Percentiles rank a stretch among this genome's conserved stretches.
Conservation (phyloP, 768 basidiomycete genomes). For the Butyriboletus loyo region DNA sequence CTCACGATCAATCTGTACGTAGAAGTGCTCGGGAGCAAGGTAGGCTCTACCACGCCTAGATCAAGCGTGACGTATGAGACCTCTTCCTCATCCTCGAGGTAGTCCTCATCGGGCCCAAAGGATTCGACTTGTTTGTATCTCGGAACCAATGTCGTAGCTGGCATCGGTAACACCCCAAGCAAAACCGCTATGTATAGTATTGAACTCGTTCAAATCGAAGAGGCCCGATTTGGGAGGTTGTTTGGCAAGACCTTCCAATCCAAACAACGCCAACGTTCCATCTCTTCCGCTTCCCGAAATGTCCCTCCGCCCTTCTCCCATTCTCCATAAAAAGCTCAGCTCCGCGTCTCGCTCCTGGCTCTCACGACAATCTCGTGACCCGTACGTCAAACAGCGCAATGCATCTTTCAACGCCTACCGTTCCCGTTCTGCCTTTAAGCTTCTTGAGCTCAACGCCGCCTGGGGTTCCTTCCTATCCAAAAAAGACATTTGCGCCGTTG, state of each 20-base stretch:
- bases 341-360: slow-evolving; percentile 62
- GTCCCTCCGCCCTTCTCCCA: slow-evolving; percentile 37
- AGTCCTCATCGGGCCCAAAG: slow-evolving; percentile 68
- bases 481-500: slow-evolving; percentile 56
- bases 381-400: slow-evolving; percentile 61
- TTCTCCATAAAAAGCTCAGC: slow-evolving; percentile 29
- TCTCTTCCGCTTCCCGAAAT: slow-evolving; percentile 11
- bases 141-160: slow-evolving; percentile 38
- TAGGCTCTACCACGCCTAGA: slow-evolving; percentile 67
- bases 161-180: slow-evolving; percentile 8
- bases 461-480: slow-evolving; percentile 51
- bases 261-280: slow-evolving; percentile 21
- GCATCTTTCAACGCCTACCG: slow-evolving; percentile 53
- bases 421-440: slow-evolving; percentile 89
- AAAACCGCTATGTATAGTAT: not conserved
- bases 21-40: slow-evolving; percentile 67
- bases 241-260: slow-evolving; percentile 25
- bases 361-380: slow-evolving; percentile 64
- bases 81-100: slow-evolving; percentile 53
- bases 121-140: slow-evolving; percentile 66
- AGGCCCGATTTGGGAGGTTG: slow-evolving; percentile 5
- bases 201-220: not conserved
- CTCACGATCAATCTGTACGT: slow-evolving; percentile 75
- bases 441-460: slow-evolving; percentile 69
- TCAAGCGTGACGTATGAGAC: slow-evolving; percentile 72